Percentiles rank a stretch among this genome's conserved stretches.
Conservation (phyloP, 208 protist genomes). For the Acanthamoeba healyi region DNA sequence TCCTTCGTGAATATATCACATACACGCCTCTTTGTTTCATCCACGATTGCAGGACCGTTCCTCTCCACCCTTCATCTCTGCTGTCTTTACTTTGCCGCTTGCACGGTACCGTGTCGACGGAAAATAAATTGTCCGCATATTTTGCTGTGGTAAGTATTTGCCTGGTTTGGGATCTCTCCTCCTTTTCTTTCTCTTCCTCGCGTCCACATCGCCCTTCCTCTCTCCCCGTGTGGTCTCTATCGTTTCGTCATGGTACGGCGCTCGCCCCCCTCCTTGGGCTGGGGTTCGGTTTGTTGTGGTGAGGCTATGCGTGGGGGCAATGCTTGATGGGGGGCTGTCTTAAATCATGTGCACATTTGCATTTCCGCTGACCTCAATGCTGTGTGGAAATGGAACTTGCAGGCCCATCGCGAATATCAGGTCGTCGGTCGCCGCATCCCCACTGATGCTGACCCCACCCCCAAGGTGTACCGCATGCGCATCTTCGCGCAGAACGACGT, state of each 20-base stretch:
- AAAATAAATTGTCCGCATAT: not conserved
- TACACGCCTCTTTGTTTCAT: too few species aligned
- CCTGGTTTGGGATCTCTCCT: not conserved
- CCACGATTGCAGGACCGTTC: too few species aligned
- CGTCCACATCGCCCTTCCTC: conserved; percentile 28
- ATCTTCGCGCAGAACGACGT: conserved; percentile 99
- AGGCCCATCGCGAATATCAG: conserved; percentile 92
- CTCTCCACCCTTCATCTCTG: too few species aligned
- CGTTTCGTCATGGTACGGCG: conserved; percentile 27
- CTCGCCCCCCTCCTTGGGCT: too few species aligned
- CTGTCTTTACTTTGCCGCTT: too few species aligned
- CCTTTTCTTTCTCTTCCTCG: conserved; percentile 39
- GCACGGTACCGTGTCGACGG: too few species aligned
- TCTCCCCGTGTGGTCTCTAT: not conserved
- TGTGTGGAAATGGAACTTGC: not conserved
- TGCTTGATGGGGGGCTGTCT: too few species aligned
- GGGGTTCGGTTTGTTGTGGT: too few species aligned
- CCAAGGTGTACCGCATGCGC: conserved; percentile 98
- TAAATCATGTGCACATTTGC: not conserved
- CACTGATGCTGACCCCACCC: conserved; percentile 93
- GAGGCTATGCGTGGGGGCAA: too few species aligned
- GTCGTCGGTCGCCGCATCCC: conserved; percentile 96
- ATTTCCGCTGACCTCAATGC: not conserved
- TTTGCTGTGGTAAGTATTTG: not conserved
- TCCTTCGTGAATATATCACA: too few species aligned